A percentile compares a stretch with the other conserved stretches of the same genome.
Conservation (phyloP, 768 basidiomycete genomes). For the Lentinula detonsa region DNA sequence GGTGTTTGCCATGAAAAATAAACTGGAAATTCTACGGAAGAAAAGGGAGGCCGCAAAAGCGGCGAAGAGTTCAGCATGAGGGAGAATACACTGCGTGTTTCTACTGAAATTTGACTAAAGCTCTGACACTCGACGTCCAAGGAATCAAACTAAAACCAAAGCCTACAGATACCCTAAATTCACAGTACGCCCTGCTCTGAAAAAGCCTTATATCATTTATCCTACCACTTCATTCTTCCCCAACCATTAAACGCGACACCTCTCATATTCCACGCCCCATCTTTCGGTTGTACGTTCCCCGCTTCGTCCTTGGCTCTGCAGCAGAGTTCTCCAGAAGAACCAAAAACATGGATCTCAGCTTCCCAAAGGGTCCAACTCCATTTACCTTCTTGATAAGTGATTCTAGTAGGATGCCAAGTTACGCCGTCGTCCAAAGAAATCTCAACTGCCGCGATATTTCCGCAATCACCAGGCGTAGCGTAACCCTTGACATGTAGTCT, state of each 20-base stretch:
- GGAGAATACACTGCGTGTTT: neutral
- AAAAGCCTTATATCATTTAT: neutral
- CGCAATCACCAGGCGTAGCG: slow-evolving; percentile 38
- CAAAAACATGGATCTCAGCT: slow-evolving; percentile 30
- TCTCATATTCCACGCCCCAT: slow-evolving; percentile 58
- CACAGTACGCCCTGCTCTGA: neutral
- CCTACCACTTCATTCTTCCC: slow-evolving; percentile 21
- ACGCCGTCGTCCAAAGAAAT: slow-evolving; percentile 45
- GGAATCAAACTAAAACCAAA: neutral
- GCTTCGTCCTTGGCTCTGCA: slow-evolving; percentile 48
- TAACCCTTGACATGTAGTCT: slow-evolving; percentile 49
- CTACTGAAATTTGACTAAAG: neutral
- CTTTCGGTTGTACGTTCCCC: slow-evolving; percentile 42
- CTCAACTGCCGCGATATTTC: slow-evolving; percentile 43
- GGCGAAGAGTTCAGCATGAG: slow-evolving; percentile 5
- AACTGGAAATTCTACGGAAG: slow-evolving; percentile 52
- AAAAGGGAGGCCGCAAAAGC: slow-evolving; percentile 32
- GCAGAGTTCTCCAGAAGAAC: slow-evolving; percentile 28
- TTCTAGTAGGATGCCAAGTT: slow-evolving; percentile 43
- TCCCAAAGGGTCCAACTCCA: slow-evolving; percentile 82
- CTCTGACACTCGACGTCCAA: neutral
- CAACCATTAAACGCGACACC: slow-evolving; percentile 57
- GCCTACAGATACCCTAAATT: neutral
- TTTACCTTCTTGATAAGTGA: slow-evolving; percentile 54
- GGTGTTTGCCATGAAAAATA: slow-evolving; percentile 57